A percentile compares a stretch with the other conserved stretches of the same genome.
Evolutionary conservation across 2,329 filamentous ascomycete species (phyloP).

Genomic region (Myriangium duriaei): DNA sequence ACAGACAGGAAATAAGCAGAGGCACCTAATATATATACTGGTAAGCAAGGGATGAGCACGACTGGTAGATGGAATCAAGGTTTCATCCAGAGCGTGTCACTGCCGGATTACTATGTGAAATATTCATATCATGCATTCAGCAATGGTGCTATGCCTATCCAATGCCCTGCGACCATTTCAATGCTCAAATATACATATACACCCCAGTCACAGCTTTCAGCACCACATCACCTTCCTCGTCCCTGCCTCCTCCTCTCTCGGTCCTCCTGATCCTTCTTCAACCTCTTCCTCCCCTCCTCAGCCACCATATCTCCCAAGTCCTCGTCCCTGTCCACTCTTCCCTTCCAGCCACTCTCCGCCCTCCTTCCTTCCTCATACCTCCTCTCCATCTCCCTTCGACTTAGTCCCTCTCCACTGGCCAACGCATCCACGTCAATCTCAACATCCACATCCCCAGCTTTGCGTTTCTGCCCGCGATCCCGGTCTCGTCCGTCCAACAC

Average conservation of each 20-base stretch:
- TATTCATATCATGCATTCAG: no score
- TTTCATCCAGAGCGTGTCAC: no score
- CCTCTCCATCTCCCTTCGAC: slow-evolving; percentile 69
- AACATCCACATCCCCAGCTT: slow-evolving; percentile 89
- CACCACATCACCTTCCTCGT: slow-evolving; percentile 14
- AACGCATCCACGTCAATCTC: slow-evolving; percentile 79
- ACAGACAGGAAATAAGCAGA: no score
- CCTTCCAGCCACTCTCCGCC: slow-evolving; percentile 50
- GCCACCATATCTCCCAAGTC: slow-evolving; percentile 94
- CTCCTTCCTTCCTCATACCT: slow-evolving; percentile 64
- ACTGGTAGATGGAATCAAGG: no score
- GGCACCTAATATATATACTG: no score
- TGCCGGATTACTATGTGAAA: no score
- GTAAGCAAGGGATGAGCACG: no score
- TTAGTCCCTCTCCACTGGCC: slow-evolving; percentile 60
- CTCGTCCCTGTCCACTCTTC: slow-evolving; percentile 64
- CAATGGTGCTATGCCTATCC: no score
- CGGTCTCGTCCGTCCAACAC: slow-evolving; percentile 59
- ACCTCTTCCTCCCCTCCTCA: slow-evolving; percentile 77
- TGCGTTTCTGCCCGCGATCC: slow-evolving; percentile 67
- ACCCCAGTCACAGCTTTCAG: slow-evolving; percentile 2
- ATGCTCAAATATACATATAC: no score
- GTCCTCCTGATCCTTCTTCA: slow-evolving; percentile 76
- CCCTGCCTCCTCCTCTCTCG: slow-evolving; percentile 41
- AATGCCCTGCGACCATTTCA: no score